Conservation (phyloP, 2,329 filamentous ascomycete species). For the Aspergillus floridensis region DNA sequence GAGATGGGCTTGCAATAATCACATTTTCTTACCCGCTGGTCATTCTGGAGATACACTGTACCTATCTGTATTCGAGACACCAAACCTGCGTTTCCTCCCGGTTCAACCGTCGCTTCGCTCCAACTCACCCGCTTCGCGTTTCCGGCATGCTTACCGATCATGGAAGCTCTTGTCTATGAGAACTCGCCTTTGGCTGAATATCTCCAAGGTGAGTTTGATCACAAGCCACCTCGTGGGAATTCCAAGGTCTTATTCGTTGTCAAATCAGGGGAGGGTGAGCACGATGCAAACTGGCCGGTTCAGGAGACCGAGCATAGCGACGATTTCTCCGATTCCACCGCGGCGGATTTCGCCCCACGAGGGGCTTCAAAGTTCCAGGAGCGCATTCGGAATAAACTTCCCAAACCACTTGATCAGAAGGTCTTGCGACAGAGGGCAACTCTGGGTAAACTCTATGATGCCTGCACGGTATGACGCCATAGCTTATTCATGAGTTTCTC, state of each 20-base stretch:
- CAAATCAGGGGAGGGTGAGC: constrained; percentile 46
- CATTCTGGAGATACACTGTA: neutral
- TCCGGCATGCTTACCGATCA: constrained; percentile 46
- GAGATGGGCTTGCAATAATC: constrained; percentile 19
- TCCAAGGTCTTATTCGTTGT: constrained; percentile 11
- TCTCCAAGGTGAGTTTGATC: constrained; percentile 68
- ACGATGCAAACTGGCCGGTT: constrained; percentile 39
- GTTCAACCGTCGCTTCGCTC: neutral
- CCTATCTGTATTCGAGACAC: neutral
- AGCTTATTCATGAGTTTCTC: neutral
- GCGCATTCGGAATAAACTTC: constrained; percentile 50
- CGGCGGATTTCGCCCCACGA: constrained; percentile 50
- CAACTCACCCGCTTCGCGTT: constrained; percentile 3
- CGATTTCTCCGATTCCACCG: constrained; percentile 28
- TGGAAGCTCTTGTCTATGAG: constrained; percentile 87
- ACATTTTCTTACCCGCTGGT: neutral
- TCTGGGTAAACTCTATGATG: constrained; percentile 44
- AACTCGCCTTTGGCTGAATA: constrained; percentile 85
- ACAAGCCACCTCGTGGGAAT: neutral
- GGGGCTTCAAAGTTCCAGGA: constrained; percentile 50
- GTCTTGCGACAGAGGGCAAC: constrained; percentile 29
- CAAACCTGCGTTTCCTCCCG: constrained; percentile 6
- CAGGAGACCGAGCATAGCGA: constrained; percentile 30
- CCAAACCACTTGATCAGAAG: constrained; percentile 45
- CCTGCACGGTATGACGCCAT: constrained; percentile 45